Base-by-base conservation (phyloP, 306 rosid genomes). In the Corylus americana region DNA sequence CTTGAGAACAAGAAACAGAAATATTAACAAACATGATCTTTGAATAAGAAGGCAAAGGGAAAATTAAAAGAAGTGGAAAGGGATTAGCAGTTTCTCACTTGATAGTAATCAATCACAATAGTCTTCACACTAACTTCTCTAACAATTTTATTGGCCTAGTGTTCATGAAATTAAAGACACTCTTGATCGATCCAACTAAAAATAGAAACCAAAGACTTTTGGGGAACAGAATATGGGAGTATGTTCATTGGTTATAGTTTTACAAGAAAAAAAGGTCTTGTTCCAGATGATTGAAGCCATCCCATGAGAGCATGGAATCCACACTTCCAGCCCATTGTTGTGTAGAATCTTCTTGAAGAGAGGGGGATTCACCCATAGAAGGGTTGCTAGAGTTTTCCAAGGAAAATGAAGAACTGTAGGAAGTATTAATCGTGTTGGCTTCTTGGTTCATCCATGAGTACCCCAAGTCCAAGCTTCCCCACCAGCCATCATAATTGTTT, bases 241-340 rank as follows among this genome's bases (percentile, higher is more conserved):
- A 69, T 79, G 74, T 17, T 83, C 63, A 78, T 45, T 67, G 64
- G 78, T 63, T 81, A 42, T 42, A 5, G 47, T 86, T 80, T 77
- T 70, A 79, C 82, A 78, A 81, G 78, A 74, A 85, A 80, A 78
- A 81, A 80, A 83, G 75, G 64, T 85, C 91, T 78, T 83, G 87
- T 25, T 89, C 86, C 35, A 86, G 86, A 78, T 79, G 78, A 80
- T 81, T 79, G 89, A 88, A 86, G 14, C 29, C 81, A 73, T 92
- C 92, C 96, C 91, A 90, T 39, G 90, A 74, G 71, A 88, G 84
- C 63, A 88, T 71, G 22, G 96, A 88, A 74, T 89, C 86, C 73
- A 89, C 80, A 74, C 62, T 71, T 66, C 83, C 89, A 76, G 85
- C 78, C 94, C 97, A 92, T 55, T 84, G 76, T 11, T 79, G 87